Base-by-base conservation (phyloP, 164 flowering plant species). In the Taxillus chinensis region DNA sequence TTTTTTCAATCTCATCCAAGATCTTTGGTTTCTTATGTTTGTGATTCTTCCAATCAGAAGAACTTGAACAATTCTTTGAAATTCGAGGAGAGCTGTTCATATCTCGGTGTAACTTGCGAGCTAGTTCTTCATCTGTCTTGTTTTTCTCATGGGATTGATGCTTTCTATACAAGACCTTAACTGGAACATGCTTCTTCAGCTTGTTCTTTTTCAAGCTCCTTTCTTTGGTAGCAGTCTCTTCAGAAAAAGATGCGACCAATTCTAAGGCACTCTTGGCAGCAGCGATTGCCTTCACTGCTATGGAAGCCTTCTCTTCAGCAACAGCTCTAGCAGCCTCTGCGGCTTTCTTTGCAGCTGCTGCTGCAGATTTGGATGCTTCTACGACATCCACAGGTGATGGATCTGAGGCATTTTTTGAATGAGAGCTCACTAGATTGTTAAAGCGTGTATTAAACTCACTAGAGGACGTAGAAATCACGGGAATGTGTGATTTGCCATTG, bases 231-330 rank as follows among this genome's bases (percentile, higher is more conserved):
- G 46, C 62, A 5, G 67, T 52, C 52, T 74, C 80, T 17, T 82
- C 84, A 46, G 83, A 69, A 39, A 82, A 55, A 0, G 78, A 71
- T 16, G 85, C 85, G 61, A 85, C 86, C 70, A 89, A 66, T 45
- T 83, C 93, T 41, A 92, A 63, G 41, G 96, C 92, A 67, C 68
- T 86, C 77, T 81, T 92, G 56, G 96, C 96, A 65, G 90, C 91
- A 61, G 92, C 84, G 5, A 79, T 70, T 0, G 98, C 98, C 67
- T 74, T 83, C 5, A 82, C 86, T 41, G 98, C 98, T 38, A 77
- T 65, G 9, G 78, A 83, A 56, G 96, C 96, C 71, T 90, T 92
- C 74, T 85, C 90, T 67, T 86, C 83, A 6, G 98, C 98, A 9
- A 75, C 76, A 59, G 87, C 86, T 76, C 83, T 82, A 1, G 96